These are phyloP conservation scores for Eutypella sp. DNA, from an alignment of 2,329 filamentous ascomycete species.

Conservation along the genomic window DNA sequence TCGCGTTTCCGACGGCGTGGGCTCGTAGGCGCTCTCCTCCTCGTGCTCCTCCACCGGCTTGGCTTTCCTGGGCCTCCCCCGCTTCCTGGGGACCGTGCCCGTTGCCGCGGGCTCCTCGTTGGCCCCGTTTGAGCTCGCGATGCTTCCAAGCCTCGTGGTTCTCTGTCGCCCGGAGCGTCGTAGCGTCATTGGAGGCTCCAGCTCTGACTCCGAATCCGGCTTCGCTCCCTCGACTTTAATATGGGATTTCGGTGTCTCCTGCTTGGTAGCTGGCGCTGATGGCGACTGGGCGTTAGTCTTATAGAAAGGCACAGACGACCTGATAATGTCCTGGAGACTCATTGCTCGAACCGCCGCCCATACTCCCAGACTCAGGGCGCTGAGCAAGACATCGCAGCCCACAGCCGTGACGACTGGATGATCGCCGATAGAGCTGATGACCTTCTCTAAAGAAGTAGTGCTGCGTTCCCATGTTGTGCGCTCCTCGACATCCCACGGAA, in stretches of 20 bases:
- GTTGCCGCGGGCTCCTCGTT: constrained; percentile 11
- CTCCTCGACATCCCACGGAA: constrained; percentile 42
- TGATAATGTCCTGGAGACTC: constrained; percentile 45
- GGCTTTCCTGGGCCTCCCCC: constrained; percentile 18
- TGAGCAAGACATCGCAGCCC: constrained; percentile 55
- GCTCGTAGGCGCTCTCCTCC: constrained; percentile 33
- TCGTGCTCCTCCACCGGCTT: constrained; percentile 13
- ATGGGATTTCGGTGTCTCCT: constrained; percentile 7
- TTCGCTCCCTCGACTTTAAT: constrained; percentile 5
- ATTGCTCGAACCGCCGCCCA: constrained; percentile 54
- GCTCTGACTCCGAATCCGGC: constrained; percentile 4
- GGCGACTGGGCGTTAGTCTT: constrained; percentile 1
- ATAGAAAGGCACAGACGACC: constrained; percentile 29
- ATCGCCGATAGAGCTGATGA: constrained; percentile 46
- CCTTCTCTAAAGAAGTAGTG: constrained; percentile 38
- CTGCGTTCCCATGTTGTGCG: constrained; percentile 39
- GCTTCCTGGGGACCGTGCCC: constrained; percentile 6
- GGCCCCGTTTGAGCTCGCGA: constrained; percentile 15
- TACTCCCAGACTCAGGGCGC: constrained; percentile 45
- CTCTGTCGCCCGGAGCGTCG: constrained; percentile 14
- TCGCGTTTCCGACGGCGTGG: constrained; percentile 27
- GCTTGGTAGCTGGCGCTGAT: not conserved
- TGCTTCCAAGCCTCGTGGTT: constrained; percentile 17
- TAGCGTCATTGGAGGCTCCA: constrained; percentile 14
- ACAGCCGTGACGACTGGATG: constrained; percentile 55